These are phyloP conservation scores for Echria macrotheca DNA, from an alignment of 495 filamentous ascomycete genomes.

Conservation along the genomic window DNA sequence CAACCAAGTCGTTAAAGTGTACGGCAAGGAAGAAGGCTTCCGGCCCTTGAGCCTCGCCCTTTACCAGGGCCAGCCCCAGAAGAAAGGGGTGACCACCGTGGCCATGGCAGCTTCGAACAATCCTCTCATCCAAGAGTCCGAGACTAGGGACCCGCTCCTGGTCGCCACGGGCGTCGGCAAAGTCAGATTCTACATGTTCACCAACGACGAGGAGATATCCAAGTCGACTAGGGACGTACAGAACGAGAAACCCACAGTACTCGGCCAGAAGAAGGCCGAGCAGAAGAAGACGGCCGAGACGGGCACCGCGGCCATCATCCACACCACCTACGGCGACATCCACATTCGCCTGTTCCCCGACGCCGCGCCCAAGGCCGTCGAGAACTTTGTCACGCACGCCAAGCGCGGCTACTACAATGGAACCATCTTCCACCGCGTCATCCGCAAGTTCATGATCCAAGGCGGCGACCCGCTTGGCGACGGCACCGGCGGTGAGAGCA, in stretches of 20 bases:
- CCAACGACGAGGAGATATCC: constrained; percentile 76
- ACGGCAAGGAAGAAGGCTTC: constrained; percentile 83
- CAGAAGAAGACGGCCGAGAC: constrained; percentile 60
- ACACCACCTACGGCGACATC: constrained; percentile 93
- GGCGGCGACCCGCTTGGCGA: constrained; percentile 92
- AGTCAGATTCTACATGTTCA: constrained; percentile 97
- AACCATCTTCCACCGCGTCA: constrained; percentile 95
- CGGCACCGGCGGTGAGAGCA: constrained; percentile 91
- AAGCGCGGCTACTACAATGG: constrained; percentile 91
- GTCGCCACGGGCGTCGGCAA: constrained; percentile 79
- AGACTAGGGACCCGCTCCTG: constrained; percentile 86
- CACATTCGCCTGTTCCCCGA: constrained; percentile 90
- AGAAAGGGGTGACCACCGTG: constrained; percentile 88
- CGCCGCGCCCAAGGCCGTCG: constrained; percentile 90
- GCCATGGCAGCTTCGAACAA: constrained; percentile 95
- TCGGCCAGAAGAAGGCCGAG: constrained; percentile 38
- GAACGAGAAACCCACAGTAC: constrained; percentile 79
- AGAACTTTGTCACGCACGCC: constrained; percentile 94
- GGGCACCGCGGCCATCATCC: constrained; percentile 75
- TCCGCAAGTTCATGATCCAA: constrained; percentile 98
- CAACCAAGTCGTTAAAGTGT: constrained; percentile 81
- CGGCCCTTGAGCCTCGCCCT: constrained; percentile 74
- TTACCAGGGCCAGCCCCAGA: constrained; percentile 94
- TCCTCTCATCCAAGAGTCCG: constrained; percentile 87
- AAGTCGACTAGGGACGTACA: constrained; percentile 87